Evolutionary conservation across 2,329 filamentous ascomycete genomes (phyloP), one percentile per base, ranked within the genome.

Genomic region (Aureobasidium namibiae): DNA sequence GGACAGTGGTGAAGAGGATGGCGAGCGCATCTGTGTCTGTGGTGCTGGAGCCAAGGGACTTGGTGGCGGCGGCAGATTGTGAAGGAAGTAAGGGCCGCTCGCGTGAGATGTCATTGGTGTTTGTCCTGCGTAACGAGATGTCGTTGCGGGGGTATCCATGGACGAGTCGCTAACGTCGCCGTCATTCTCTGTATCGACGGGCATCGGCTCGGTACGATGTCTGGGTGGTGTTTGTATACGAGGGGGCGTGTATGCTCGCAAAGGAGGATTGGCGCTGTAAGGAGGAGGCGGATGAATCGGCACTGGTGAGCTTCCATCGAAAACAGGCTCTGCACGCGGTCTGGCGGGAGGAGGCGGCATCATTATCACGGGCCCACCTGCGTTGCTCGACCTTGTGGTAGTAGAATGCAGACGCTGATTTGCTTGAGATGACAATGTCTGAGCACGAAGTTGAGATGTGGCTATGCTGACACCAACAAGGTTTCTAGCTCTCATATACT

Each of bases 91-190:
- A 2, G 54, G 54, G 8, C 54, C 54, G 21, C 41, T 41, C 14
- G 21, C 31, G 23, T 13, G 7, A 11, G 34, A 11, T 16, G 39
- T 39, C 10, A 4, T 18, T 9, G 26, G 8, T 49, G 44, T n/a
- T 23, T 34, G 18, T 24, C 41, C 34, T 3, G 21, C 24, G 24
- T 58, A 58, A 29, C 54, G 54, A 16, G 11, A 39, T n/a, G 54
- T 33, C 23, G 42, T 48, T 13, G 34, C 44, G 23, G 54, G 44
- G 11, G 34, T 49, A 4, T 58, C 53, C 26, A 46, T 46, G 18
- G 41, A 26, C 42, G 54, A 49, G 44, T 49, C 44, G 41, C 54
- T 58, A 41, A 58, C 23, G 41, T 49, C 54, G 34, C 54, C 54
- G 18, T 58, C 54, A 33, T 58, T 49, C 10, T 48, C 54, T 23